Percentiles rank a stretch among this genome's conserved stretches.
phyloP scores from a whole-genome alignment of 805 yeast genomes.

The Allodekkera sacchari region DNA sequence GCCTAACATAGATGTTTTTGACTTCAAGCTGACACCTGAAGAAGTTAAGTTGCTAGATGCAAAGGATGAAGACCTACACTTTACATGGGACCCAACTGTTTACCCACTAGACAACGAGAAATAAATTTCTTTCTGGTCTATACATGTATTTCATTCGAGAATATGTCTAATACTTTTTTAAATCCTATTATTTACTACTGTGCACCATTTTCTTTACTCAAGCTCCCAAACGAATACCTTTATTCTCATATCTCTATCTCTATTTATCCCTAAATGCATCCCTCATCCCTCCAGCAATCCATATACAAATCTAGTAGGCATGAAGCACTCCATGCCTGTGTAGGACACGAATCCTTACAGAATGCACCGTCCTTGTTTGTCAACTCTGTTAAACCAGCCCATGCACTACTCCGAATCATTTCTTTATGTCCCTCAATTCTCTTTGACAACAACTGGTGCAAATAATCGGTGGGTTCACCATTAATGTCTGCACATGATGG shows the following conservation, averaged over 20 bases:
- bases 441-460: constrained; percentile 50
- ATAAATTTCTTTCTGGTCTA: neutral
- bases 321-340: constrained; percentile 95
- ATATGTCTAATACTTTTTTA: neutral
- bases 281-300: constrained; percentile 41
- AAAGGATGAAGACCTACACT: constrained; percentile 18
- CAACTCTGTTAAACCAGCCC: constrained; percentile 93
- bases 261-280: neutral
- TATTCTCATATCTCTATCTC: neutral
- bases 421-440: constrained; percentile 56
- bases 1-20: constrained; percentile 34
- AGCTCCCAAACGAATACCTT: neutral
- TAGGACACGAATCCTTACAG: constrained; percentile 84
- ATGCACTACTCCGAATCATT: constrained; percentile 68
- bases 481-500: constrained; percentile 28
- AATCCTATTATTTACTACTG: neutral
- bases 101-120: constrained; percentile 15
- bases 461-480: constrained; percentile 37
- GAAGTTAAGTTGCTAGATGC: constrained; percentile 29
- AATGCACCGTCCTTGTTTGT: constrained; percentile 80
- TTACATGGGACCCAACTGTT: constrained; percentile 17
- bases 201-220: neutral
- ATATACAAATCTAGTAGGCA: constrained; percentile 74
- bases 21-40: constrained; percentile 31
- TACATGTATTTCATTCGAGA: neutral